Base-by-base conservation (phyloP, 441 rosid species). In the Lagerstroemia fauriei region DNA sequence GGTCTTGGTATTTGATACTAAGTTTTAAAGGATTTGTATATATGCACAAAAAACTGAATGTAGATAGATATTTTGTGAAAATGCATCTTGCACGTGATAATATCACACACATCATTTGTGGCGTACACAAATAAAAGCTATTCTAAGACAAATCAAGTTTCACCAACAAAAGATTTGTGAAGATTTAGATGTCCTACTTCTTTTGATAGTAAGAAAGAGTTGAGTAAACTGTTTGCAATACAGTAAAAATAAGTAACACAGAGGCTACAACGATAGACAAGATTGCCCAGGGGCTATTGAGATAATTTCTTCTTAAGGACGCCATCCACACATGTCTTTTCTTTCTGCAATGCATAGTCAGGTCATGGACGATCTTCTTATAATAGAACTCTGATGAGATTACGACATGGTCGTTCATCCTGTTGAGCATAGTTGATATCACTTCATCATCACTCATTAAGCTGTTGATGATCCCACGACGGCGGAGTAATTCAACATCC, bases 401-500 rank as follows among this genome's bases (percentile, higher is more conserved):
- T 8, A n/a, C 68, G 7, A 75, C 81, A 31, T n/a, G 22, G 31
- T 66, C 41, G 14, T 73, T 69, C 4, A 82, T 81, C 77, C 25
- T 78, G 72, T 75, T 85, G 20, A 85, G 16, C 63, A 85, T 46
- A 4, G 31, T 25, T 0, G 66, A 63, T 50, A 83, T 22, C 7
- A 20, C 80, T 48, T 76, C 56, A 48, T 84, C 81, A 32, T 81
- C 27, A 20, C 85, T 82, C 9, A 71, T 3, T n/a, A 68, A 20
- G 73, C 79, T 76, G 0, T 69, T 17, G 5, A 78, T 51, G 57
- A 86, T 81, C 56, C 83, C 77, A 1, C 1, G 18, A 0, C 10
- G 34, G 27, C 75, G 50, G 27, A 86, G 86, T 41, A 79, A 18
- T 80, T 86, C 41, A 16, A 74, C 85, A 13, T 86, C 82, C 29